phyloP scores from a whole-genome alignment of 2,329 filamentous ascomycete genomes.

The Aspergillus eucalypticola region DNA sequence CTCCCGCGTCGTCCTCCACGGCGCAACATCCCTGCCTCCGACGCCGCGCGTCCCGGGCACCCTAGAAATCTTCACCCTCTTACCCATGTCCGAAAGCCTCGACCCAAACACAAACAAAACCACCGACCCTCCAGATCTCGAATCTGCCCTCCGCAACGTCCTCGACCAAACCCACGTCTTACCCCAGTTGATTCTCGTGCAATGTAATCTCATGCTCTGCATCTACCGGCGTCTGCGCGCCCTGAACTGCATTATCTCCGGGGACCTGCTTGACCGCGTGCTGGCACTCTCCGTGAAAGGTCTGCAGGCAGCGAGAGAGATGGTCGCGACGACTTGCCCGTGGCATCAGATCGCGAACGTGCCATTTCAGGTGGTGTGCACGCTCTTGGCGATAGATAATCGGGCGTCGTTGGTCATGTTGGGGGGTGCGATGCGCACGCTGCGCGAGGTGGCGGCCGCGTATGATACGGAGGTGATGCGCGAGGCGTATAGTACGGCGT shows the following conservation, averaged over 20 bases:
- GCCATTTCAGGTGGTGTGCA: constrained; percentile 60
- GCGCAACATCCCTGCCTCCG: constrained; percentile 47
- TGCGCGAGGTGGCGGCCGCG: constrained; percentile 44
- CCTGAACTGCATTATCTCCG: constrained; percentile 50
- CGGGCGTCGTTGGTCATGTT: constrained; percentile 52
- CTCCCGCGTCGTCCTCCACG: constrained; percentile 53
- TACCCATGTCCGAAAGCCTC: constrained; percentile 56
- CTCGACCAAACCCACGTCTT: constrained; percentile 44
- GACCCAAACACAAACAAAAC: constrained; percentile 55
- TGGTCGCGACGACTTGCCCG: constrained; percentile 49
- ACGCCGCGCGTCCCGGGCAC: constrained; percentile 42
- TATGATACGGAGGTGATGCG: constrained; percentile 53
- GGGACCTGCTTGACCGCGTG: constrained; percentile 48
- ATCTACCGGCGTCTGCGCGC: constrained; percentile 57
- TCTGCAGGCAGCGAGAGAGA: constrained; percentile 50
- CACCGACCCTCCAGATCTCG: constrained; percentile 45
- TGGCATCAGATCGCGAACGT: constrained; percentile 64
- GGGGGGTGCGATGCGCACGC: constrained; percentile 52
- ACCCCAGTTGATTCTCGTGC: constrained; percentile 50
- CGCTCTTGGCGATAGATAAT: constrained; percentile 58
- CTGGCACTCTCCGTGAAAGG: constrained; percentile 48
- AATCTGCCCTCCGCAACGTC: constrained; percentile 45
- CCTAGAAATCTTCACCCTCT: constrained; percentile 54
- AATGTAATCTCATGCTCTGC: constrained; percentile 58
- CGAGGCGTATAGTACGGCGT: constrained; percentile 58